These are phyloP conservation scores for Nemania abortiva DNA, from an alignment of 2,329 filamentous ascomycete genomes.

Conservation along the genomic window DNA sequence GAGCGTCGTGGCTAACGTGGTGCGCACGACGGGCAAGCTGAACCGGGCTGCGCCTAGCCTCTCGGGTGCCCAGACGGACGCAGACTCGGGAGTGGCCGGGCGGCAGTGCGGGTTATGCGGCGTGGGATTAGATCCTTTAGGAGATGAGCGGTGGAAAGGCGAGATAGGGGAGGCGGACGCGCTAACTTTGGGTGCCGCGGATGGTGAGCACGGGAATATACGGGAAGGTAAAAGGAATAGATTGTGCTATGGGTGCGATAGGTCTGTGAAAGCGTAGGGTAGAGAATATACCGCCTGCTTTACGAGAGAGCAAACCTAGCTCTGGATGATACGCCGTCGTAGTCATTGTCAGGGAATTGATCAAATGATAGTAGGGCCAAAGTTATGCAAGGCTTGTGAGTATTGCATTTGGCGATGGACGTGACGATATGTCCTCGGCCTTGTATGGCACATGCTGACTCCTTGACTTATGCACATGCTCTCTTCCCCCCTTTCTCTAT, in stretches of 20 bases:
- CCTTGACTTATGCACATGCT: not conserved
- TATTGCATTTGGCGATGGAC: not conserved
- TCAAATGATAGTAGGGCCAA: too few relatives aligned
- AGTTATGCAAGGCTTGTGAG: not conserved
- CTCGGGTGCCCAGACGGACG: not conserved
- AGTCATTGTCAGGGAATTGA: too few relatives aligned
- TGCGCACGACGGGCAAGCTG: slow-evolving; percentile 89
- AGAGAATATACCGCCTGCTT: slow-evolving; percentile 25
- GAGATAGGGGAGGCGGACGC: slow-evolving; percentile 65
- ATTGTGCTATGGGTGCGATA: slow-evolving; percentile 80
- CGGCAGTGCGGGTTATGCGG: slow-evolving; percentile 75
- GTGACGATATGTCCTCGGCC: not conserved
- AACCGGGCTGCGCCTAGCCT: slow-evolving; percentile 54
- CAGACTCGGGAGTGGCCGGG: slow-evolving; percentile 16
- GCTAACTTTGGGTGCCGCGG: slow-evolving; percentile 1
- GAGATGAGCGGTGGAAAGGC: slow-evolving; percentile 73
- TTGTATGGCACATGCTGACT: not conserved
- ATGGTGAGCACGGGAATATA: slow-evolving; percentile 33
- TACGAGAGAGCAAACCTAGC: not conserved
- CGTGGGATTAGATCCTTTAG: slow-evolving; percentile 72
- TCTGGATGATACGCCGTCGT: not conserved
- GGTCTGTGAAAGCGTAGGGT: slow-evolving; percentile 68
- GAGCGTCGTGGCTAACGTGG: slow-evolving; percentile 94
- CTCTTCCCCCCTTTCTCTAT: not conserved
- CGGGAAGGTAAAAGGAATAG: slow-evolving; percentile 44